These are phyloP conservation scores for Ophiostoma himal-ulmi DNA, from an alignment of 2,329 filamentous ascomycete species.

Conservation along the genomic window DNA sequence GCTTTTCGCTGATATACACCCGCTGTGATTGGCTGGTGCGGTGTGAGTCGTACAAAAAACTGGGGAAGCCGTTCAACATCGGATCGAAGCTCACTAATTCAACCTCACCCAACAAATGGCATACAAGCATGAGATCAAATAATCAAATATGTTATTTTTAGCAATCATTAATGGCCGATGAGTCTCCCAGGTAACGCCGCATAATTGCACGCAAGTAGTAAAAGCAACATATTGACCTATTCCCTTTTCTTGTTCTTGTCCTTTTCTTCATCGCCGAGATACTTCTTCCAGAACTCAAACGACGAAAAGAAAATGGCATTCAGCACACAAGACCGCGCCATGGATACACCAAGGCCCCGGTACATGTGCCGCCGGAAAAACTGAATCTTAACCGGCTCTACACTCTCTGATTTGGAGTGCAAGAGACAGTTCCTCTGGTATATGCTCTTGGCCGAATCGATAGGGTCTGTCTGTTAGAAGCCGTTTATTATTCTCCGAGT, in stretches of 20 bases:
- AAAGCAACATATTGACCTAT: not conserved
- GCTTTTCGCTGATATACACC: conserved; percentile 3
- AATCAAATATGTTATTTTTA: not conserved
- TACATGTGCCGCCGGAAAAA: conserved; percentile 77
- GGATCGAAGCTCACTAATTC: not conserved
- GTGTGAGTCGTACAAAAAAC: not conserved
- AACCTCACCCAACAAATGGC: not conserved
- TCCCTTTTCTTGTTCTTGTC: not conserved
- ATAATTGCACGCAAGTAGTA: not conserved
- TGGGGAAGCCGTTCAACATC: not conserved
- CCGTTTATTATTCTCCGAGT: not conserved
- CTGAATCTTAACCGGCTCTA: conserved; percentile 65
- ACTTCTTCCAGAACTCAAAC: conserved; percentile 75
- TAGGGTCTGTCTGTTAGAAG: conserved; percentile 44
- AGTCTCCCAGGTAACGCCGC: not conserved
- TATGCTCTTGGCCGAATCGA: conserved; percentile 78
- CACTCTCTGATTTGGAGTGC: conserved; percentile 57
- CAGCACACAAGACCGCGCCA: conserved; percentile 73
- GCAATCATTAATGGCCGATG: not conserved
- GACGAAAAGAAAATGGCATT: conserved; percentile 88
- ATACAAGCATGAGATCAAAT: no score
- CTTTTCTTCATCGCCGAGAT: conserved; percentile 1
- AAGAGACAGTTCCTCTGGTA: conserved; percentile 78
- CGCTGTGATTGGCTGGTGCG: conserved; percentile 20
- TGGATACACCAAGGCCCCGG: conserved; percentile 74